Percentiles rank a stretch among this genome's conserved stretches.
These are phyloP conservation scores for Penicillium freii DNA, from an alignment of 2,329 filamentous ascomycete genomes.

Conservation along the genomic window DNA sequence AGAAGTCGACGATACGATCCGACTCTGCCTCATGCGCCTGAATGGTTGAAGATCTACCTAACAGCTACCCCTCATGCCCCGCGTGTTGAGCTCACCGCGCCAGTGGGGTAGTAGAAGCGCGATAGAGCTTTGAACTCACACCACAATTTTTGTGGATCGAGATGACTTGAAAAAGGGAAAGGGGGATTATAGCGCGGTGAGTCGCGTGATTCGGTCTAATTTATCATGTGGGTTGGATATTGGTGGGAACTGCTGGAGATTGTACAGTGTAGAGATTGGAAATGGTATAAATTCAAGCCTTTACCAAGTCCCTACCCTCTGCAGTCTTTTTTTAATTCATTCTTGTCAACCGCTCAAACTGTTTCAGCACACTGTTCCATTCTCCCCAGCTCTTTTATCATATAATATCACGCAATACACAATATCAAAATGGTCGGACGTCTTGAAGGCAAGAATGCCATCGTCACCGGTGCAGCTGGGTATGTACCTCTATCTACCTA, in stretches of 20 bases:
- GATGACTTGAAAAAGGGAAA: background rate
- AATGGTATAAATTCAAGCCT: slow-evolving; percentile 54
- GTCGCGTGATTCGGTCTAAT: background rate
- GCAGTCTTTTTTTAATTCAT: background rate
- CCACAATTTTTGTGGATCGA: background rate
- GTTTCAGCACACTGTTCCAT: background rate
- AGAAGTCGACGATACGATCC: background rate
- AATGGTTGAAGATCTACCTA: background rate
- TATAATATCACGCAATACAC: background rate
- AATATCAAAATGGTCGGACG: slow-evolving; percentile 13
- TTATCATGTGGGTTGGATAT: background rate
- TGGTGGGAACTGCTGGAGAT: background rate
- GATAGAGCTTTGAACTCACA: background rate
- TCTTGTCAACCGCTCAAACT: background rate
- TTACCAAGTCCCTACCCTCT: background rate
- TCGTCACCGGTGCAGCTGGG: slow-evolving; percentile 85
- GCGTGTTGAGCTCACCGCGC: background rate
- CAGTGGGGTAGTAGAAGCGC: slow-evolving; percentile 2
- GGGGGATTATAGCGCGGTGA: background rate
- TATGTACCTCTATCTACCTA: slow-evolving; percentile 42
- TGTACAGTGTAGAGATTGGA: background rate
- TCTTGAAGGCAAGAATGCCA: slow-evolving; percentile 64
- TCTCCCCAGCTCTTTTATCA: background rate
- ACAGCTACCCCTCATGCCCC: slow-evolving; percentile 7
- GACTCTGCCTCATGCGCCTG: background rate